Evolutionary conservation across 768 basidiomycete species (phyloP).

Genomic region (Coprinellus micaceus): DNA sequence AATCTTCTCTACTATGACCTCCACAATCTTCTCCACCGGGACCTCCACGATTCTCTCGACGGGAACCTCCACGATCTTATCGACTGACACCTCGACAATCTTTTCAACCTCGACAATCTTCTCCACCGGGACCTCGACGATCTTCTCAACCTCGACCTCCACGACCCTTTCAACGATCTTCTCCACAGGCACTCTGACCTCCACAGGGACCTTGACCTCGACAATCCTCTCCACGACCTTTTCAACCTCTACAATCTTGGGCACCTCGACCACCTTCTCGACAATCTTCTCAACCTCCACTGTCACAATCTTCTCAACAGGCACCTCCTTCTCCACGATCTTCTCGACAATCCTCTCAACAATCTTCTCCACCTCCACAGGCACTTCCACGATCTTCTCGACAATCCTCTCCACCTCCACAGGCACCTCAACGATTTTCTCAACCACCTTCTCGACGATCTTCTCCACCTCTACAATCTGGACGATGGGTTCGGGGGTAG

Average conservation of each 20-base stretch:
- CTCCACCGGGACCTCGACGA: conserved; percentile 6
- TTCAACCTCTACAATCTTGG: conserved; percentile 28
- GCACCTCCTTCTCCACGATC: conserved; percentile 7
- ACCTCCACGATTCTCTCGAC: conserved; percentile 8
- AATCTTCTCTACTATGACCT: conserved; percentile 8
- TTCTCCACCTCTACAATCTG: conserved; percentile 37
- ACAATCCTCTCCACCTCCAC: neutral
- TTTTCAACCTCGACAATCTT: neutral
- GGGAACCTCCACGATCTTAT: conserved; percentile 1
- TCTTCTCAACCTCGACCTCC: conserved; percentile 6
- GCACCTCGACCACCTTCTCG: conserved; percentile 26
- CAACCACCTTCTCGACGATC: conserved; percentile 8
- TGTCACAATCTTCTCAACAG: conserved; percentile 2
- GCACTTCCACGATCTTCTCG: conserved; percentile 4
- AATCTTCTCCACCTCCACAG: neutral
- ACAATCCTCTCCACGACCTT: neutral
- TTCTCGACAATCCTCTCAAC: conserved; percentile 2
- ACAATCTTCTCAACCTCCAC: conserved; percentile 16
- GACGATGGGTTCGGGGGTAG: conserved; percentile 32
- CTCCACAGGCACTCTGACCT: conserved; percentile 15
- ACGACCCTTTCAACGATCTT: conserved; percentile 35
- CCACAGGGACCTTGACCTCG: conserved; percentile 4
- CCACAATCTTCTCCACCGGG: conserved; percentile 5
- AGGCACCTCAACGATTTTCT: conserved; percentile 1
- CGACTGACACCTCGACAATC: conserved; percentile 3